Evolutionary conservation across 1,284 basidiomycete genomes (phyloP), one percentile per base, ranked within the genome.

Genomic region (Tilletiopsis washingtonensis): DNA sequence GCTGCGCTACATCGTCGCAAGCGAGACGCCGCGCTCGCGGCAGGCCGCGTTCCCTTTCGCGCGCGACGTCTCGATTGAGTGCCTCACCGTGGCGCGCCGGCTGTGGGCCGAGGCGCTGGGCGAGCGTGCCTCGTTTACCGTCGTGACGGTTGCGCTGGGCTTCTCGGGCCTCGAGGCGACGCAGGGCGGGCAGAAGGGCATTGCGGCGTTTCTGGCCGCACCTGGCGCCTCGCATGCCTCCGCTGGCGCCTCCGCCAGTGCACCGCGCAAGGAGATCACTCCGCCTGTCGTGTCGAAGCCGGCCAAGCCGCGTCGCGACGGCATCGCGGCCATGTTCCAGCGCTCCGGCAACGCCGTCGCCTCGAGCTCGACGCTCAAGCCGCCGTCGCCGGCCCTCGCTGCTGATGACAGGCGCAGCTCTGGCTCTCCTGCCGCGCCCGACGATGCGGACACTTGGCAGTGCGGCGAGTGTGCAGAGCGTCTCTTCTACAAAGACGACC

Each of bases 201-300:
- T 97, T 45, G 86, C 91, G 67, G 82, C 82, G 0, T 98, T 96
- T 75, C 82, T 97, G n/a, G n/a, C n/a, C n/a, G n/a, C n/a, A n/a
- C n/a, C n/a, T n/a, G n/a, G n/a, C n/a, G n/a, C n/a, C n/a, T n/a
- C n/a, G n/a, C n/a, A n/a, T n/a, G n/a, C n/a, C n/a, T n/a, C n/a
- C n/a, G n/a, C n/a, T 54, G 63, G 54, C 20, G 64, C 61, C 62
- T 5, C 44, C 38, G 21, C 19, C 47, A 24, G 38, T 15, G 21
- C 11, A 44, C 24, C 52, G 27, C 57, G 67, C 56, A 62, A 77
- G 48, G 47, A 72, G 26, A 6, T 1, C 49, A 46, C 5, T 46
- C 19, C 2, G 6, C 49, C 6, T 54, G 49, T 9, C 52, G 51
- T 34, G 20, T 42, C 34, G n/a, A 54, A 57, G 51, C 58, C 50